phyloP scores from a whole-genome alignment of 2,329 filamentous ascomycete species.

The Diaporthe vexans region DNA sequence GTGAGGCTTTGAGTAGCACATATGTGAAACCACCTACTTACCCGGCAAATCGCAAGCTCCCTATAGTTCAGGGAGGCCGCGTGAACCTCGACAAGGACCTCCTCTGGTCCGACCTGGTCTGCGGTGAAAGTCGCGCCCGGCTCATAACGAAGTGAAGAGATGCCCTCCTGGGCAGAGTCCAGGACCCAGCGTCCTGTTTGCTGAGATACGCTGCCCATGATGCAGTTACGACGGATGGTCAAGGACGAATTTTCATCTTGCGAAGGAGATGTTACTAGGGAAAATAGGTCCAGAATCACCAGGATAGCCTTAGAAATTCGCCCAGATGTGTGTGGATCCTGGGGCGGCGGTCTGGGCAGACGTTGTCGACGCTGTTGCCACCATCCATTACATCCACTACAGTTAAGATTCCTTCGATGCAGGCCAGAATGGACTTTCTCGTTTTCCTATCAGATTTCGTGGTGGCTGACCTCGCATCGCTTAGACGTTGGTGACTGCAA shows the following conservation, averaged over 20 bases:
- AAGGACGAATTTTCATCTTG: neutral
- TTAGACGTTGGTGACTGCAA: neutral
- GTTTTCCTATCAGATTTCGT: no score
- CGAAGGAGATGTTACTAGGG: neutral
- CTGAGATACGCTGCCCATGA: conserved; percentile 6
- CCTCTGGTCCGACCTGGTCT: conserved; percentile 65
- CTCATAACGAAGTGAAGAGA: conserved; percentile 31
- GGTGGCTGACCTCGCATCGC: neutral
- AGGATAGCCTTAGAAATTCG: neutral
- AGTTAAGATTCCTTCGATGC: neutral
- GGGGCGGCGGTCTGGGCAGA: neutral
- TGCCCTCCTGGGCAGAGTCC: conserved; percentile 30
- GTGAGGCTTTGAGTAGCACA: neutral
- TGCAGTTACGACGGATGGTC: neutral
- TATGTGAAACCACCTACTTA: neutral
- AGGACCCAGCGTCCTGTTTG: conserved; percentile 32
- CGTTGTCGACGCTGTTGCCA: neutral
- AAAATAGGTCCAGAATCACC: neutral
- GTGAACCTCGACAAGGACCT: conserved; percentile 72
- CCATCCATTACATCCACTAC: no score
- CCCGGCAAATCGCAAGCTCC: conserved; percentile 59
- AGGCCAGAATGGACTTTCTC: no score
- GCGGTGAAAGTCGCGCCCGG: neutral
- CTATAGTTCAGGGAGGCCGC: conserved; percentile 64
- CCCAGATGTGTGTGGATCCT: neutral